Evolutionary conservation across 1,284 basidiomycete genomes (phyloP).

Genomic region (Termitomyces sp.): DNA sequence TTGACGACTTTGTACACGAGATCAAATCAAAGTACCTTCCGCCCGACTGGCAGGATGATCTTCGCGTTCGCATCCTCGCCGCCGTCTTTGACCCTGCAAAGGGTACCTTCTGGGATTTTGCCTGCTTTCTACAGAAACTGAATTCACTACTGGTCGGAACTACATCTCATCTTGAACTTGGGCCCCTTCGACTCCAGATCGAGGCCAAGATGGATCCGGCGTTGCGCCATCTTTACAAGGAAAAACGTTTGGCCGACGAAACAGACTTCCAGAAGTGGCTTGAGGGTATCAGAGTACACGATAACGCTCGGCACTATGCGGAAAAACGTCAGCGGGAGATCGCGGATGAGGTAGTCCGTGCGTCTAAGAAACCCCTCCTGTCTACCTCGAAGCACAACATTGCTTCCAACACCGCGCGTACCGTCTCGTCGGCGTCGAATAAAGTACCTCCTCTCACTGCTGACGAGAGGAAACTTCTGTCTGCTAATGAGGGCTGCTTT

Average conservation of each 20-base stretch:
- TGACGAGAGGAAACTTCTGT: no score
- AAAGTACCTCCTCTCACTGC: no score
- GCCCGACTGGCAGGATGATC: background rate
- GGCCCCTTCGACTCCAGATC: background rate
- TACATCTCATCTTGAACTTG: background rate
- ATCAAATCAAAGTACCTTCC: background rate
- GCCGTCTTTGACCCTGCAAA: background rate
- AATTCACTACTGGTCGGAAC: background rate
- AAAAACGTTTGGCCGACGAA: background rate
- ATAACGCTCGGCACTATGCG: background rate
- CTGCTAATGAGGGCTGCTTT: no score
- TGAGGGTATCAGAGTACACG: background rate
- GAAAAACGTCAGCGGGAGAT: background rate
- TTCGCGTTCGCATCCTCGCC: background rate
- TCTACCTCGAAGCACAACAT: background rate
- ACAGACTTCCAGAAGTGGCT: background rate
- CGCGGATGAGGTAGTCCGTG: background rate
- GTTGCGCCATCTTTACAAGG: background rate
- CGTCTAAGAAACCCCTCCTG: background rate
- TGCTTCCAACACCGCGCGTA: no score
- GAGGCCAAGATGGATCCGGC: background rate
- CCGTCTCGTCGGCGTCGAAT: no score
- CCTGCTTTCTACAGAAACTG: background rate
- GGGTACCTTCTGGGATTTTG: constrained; percentile 3
- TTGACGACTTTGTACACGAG: constrained; percentile 1